These are phyloP conservation scores for Ophiostoma australiae DNA, from an alignment of 2,329 filamentous ascomycete species.

Conservation along the genomic window DNA sequence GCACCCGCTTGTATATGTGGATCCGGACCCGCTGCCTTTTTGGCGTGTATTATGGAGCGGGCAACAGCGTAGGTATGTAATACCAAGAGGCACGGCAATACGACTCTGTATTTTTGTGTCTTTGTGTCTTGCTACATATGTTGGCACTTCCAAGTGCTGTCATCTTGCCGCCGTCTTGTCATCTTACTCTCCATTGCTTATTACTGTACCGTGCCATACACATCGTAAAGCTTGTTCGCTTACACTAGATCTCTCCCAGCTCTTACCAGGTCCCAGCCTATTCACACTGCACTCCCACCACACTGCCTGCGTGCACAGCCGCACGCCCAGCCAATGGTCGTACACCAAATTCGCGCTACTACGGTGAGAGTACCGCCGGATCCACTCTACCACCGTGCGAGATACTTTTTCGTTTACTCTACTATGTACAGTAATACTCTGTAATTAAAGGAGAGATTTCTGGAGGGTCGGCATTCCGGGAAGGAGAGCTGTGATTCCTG, in stretches of 20 bases:
- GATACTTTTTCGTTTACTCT: neutral
- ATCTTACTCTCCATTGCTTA: neutral
- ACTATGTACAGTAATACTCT: too few relatives aligned
- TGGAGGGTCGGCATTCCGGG: constrained; percentile 1
- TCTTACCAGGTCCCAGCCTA: neutral
- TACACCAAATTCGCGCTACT: constrained; percentile 16
- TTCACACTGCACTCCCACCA: neutral
- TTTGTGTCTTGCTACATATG: neutral
- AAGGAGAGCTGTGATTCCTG: constrained; percentile 3
- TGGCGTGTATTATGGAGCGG: constrained; percentile 9
- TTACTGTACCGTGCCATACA: neutral
- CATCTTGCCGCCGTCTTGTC: neutral
- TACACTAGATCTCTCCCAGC: neutral
- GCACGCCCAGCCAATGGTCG: constrained; percentile 10
- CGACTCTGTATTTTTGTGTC: neutral
- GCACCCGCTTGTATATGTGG: neutral
- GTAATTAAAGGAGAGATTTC: neutral
- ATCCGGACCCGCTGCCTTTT: neutral
- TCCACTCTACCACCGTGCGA: neutral
- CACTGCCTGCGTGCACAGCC: neutral
- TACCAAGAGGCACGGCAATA: constrained; percentile 2
- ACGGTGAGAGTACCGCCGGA: neutral
- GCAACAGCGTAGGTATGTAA: neutral
- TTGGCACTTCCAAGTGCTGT: neutral
- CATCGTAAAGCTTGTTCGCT: neutral